Conservation (phyloP, 352 stramenopile species). For the Globisporangium parvum region DNA sequence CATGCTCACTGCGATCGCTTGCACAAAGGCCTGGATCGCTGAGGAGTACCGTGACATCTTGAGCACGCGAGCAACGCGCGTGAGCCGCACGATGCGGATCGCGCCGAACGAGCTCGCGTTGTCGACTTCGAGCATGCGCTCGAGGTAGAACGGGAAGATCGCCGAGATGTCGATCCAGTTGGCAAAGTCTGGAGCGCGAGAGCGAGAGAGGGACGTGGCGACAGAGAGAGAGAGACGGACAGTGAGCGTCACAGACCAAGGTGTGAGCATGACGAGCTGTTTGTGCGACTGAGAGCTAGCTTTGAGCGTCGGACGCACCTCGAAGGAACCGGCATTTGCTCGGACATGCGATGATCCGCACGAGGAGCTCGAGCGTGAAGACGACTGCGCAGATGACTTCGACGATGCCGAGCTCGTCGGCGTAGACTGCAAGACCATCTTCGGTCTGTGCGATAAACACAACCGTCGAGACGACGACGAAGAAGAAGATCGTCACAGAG, state of each 20-base stretch:
- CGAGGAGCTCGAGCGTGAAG: conserved; percentile 58
- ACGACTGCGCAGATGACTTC: conserved; percentile 45
- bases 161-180: conserved; percentile 83
- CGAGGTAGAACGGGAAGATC: conserved; percentile 84
- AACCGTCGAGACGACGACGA: conserved; percentile 58
- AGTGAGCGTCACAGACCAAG: background rate
- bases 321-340: conserved; percentile 42
- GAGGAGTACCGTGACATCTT: conserved; percentile 87
- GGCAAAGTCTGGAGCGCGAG: conserved; percentile 38
- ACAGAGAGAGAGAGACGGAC: too few species aligned
- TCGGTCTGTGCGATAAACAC: conserved; percentile 72
- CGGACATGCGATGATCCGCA: conserved; percentile 42
- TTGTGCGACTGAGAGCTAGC: background rate
- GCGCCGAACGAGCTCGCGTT: conserved; percentile 60
- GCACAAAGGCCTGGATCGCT: conserved; percentile 79
- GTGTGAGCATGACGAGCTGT: background rate
- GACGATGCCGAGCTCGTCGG: conserved; percentile 24
- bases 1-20: conserved; percentile 64
- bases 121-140: conserved; percentile 56
- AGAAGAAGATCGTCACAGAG: conserved; percentile 50
- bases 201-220: too few species aligned
- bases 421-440: conserved; percentile 28
- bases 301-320: conserved; percentile 20
- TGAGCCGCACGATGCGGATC: conserved; percentile 81
- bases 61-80: conserved; percentile 74